These are phyloP conservation scores for Teratosphaeriaceae sp. DNA, from an alignment of 2,329 filamentous ascomycete species.

Conservation along the genomic window DNA sequence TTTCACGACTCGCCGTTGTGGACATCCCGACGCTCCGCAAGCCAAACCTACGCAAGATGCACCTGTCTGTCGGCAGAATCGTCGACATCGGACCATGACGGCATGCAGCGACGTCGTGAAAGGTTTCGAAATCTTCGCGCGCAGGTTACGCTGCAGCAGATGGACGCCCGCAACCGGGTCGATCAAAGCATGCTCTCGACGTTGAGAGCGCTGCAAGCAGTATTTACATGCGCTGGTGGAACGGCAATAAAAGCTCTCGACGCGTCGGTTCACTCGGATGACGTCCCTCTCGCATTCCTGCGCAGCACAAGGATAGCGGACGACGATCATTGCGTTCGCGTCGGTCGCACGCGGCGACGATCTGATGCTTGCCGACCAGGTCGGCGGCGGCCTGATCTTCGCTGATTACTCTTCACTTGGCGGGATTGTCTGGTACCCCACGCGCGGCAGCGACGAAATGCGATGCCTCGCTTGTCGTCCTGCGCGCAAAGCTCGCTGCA, in stretches of 20 bases:
- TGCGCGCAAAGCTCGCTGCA: not conserved
- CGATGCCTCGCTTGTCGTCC: not conserved
- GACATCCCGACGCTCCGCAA: conserved; percentile 1
- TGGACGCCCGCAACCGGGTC: not conserved
- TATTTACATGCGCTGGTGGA: not conserved
- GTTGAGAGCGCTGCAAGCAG: too few relatives aligned
- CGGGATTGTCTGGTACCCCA: too few relatives aligned
- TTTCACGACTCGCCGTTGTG: not conserved
- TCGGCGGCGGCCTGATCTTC: not conserved
- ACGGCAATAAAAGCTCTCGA: not conserved
- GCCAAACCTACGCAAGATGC: not conserved
- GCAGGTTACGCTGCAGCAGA: not conserved
- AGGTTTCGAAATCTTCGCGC: not conserved
- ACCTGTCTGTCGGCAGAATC: not conserved
- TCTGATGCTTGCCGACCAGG: not conserved
- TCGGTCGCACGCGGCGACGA: not conserved
- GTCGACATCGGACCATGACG: not conserved
- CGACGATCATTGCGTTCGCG: not conserved
- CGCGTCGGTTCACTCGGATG: not conserved
- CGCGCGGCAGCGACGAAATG: too few relatives aligned
- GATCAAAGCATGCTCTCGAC: too few relatives aligned
- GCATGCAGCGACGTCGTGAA: too few relatives aligned
- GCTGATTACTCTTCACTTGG: too few relatives aligned
- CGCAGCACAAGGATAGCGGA: not conserved
- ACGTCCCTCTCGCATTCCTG: not conserved